Base-by-base conservation (phyloP, 2,329 filamentous ascomycete genomes). In the Fusarium agapanthi region DNA sequence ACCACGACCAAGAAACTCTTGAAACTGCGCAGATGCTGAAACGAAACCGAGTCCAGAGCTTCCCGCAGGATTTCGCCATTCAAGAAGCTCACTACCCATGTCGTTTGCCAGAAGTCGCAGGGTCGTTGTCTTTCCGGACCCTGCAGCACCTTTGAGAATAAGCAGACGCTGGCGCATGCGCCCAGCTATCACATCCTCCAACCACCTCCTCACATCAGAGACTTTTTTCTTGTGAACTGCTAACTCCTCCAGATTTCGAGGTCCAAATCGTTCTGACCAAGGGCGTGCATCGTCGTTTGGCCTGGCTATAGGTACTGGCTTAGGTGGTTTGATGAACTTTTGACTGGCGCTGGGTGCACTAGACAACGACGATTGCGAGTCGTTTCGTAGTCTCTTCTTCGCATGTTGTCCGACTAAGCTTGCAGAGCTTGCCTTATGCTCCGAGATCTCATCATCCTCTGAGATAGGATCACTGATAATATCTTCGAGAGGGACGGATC, bases 171-270 rank as follows among this genome's bases (percentile, higher is more conserved):
- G 90, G 67, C 88, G 86, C 80, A 88, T 82, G 41, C 85, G 85
- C 22, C 93, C 93, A 32, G 82, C 81, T 69, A 94, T 88, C 24
- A 94, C 93, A 78, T 91, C 89, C 47, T 93, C 89, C 38, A 99
- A 84, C 95, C 96, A 98, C 65, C 84, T 87, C 65, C 91, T 89
- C 50, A 98, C 95, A 82, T 98, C 95, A 5, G 89, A 84, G 11
- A 98, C 93, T 81, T 99, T 99, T 76, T 90, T 96, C 84, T 97
- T 98, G 81, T 99, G 95, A 24, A 99, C 95, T 0, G 93, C 95
- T 50, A 99, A 85, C 82, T 98, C 95, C 22, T 95, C 91, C 18
- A 98, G 81, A 74, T 88, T 92, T 6, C 81, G 77, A 0, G 95
- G 95, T 5, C 89, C 91, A 81, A 94, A 98, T 74, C 91, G 90